Percentiles rank a stretch among this genome's conserved stretches.
These are phyloP conservation scores for Plasmodiophora brassicae DNA, from an alignment of 208 protist genomes.

Conservation along the genomic window DNA sequence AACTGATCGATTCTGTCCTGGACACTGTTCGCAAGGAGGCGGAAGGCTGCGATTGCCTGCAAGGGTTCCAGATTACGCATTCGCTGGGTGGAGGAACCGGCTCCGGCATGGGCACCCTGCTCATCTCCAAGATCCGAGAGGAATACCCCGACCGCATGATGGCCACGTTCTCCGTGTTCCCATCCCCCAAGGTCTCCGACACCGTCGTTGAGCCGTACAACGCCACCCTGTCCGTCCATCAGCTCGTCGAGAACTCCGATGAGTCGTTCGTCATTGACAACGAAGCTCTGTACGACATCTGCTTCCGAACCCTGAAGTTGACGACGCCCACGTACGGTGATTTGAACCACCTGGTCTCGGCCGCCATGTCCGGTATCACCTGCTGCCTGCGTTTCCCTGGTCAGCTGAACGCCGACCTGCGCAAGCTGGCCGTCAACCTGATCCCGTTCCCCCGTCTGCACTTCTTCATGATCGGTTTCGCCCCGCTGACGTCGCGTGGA, in stretches of 20 bases:
- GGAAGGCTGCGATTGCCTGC: conserved; percentile 92
- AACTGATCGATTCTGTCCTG: conserved; percentile 91
- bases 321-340: conserved; percentile 89
- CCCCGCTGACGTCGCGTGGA: conserved; percentile 78
- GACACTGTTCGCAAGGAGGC: conserved; percentile 95
- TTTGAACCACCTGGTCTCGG: conserved; percentile 89
- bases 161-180: conserved; percentile 95
- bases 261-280: conserved; percentile 95
- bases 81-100: conserved; percentile 97
- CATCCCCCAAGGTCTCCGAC: conserved; percentile 94
- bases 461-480: conserved; percentile 95
- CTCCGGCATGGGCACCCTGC: conserved; percentile 91
- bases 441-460: conserved; percentile 95
- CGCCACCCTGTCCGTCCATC: conserved; percentile 88
- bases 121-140: conserved; percentile 94
- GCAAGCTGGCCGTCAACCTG: conserved; percentile 93
- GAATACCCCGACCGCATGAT: conserved; percentile 97
- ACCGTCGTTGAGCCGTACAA: conserved; percentile 96
- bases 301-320: conserved; percentile 92
- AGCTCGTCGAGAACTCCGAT: conserved; percentile 94
- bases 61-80: conserved; percentile 96
- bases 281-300: conserved; percentile 97
- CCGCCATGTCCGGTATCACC: conserved; percentile 86
- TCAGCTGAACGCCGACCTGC: conserved; percentile 88
- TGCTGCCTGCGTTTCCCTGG: conserved; percentile 92